Evolutionary conservation across 305 asterid species (phyloP), one percentile per base, ranked within the genome.

Genomic region (Rubia tinctorum): DNA sequence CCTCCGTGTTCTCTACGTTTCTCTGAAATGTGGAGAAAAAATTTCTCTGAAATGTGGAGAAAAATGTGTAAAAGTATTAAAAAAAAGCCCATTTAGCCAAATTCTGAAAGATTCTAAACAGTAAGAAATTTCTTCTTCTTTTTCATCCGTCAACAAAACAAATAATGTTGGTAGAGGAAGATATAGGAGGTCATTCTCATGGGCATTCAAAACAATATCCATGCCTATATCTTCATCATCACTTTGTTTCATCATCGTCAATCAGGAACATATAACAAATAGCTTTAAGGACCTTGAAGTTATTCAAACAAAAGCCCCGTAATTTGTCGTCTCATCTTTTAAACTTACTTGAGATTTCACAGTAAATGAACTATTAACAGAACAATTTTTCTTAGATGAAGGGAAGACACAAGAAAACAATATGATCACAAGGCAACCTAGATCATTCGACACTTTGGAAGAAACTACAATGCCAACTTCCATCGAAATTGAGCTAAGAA

Each of bases 131-230:
- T 13, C 79, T 20, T 76, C 74, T n/a, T 30, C 71, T 42, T 58
- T 17, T 17, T 8, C 59, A 53, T 18, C 64, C 8, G 23, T 43
- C 63, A 66, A 9, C 17, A 81, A 78, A 22, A 72, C 37, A 4
- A 15, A 70, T 30, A 53, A 53, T 53, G 59, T 7, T 18, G 71
- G 68, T 0, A 68, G 73, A 30, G 81, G 89, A 37, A 39, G 61
- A 40, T 92, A 88, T 49, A 78, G 98, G 85, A 84, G 97, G 77
- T 92, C 97, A 43, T 89, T 92, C 78, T 92, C 96, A 0, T 96
- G 87, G 51, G 96, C 92, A 20, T 73, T 90, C 67, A 92, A 85
- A 44, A 76, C 88, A 73, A 74, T 82, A 6, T 83, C 96, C 6
- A 84, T 84, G 80, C 4, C 87, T 20, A 83, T 83, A 73, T 69